Percentiles rank a stretch among this genome's conserved stretches.
These are phyloP conservation scores for Mucor saturninus DNA, from an alignment of 371 early-diverging fungal genomes.

Conservation along the genomic window DNA sequence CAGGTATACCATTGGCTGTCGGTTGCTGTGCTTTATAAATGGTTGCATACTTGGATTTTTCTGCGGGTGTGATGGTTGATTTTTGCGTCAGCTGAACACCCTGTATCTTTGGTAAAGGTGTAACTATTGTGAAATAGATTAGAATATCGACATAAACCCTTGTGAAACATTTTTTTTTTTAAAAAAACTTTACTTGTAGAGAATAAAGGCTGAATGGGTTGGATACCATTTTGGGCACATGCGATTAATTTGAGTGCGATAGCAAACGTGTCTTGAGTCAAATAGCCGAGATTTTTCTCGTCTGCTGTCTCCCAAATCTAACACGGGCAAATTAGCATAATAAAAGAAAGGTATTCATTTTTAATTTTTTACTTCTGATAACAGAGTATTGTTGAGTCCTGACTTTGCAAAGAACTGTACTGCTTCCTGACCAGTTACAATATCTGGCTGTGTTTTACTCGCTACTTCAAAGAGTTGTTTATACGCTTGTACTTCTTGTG, in stretches of 20 bases:
- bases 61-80: slow-evolving; percentile 21
- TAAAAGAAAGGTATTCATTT: neutral
- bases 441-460: slow-evolving; percentile 60
- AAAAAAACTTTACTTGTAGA: slow-evolving; percentile 27
- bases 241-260: slow-evolving; percentile 41
- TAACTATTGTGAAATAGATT: slow-evolving; percentile 7
- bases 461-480: slow-evolving; percentile 65
- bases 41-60: slow-evolving; percentile 24
- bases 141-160: neutral
- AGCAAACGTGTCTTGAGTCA: slow-evolving; percentile 35
- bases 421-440: slow-evolving; percentile 70
- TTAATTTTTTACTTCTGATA: slow-evolving; percentile 64
- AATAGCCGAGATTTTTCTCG: slow-evolving; percentile 33
- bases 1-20: slow-evolving; percentile 21
- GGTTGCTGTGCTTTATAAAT: slow-evolving; percentile 27
- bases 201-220: slow-evolving; percentile 27
- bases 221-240: slow-evolving; percentile 38
- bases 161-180: slow-evolving; percentile 5
- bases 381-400: slow-evolving; percentile 59
- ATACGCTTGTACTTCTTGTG: slow-evolving; percentile 68
- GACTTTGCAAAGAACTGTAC: slow-evolving; percentile 83
- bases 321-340: neutral
- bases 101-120: slow-evolving; percentile 54
- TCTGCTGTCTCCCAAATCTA: slow-evolving; percentile 45
- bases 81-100: slow-evolving; percentile 30